phyloP scores from a whole-genome alignment of 2,329 filamentous ascomycete genomes.

The Aureobasidium sp. region DNA sequence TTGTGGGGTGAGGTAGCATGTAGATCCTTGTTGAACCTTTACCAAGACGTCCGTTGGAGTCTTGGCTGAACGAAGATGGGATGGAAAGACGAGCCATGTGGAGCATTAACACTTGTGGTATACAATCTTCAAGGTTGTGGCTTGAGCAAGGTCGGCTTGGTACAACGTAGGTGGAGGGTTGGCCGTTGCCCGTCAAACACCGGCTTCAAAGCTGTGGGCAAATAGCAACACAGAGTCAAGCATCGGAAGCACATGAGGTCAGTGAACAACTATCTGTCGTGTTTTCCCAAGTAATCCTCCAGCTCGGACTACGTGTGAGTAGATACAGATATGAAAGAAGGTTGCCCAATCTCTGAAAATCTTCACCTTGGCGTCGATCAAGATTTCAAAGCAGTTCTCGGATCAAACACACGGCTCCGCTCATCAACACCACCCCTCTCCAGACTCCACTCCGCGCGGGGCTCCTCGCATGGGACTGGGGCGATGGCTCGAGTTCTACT shows the following conservation, averaged over 20 bases:
- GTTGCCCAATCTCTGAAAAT: neutral
- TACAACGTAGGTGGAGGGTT: neutral
- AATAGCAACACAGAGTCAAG: no score
- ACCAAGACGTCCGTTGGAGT: neutral
- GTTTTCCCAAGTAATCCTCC: no score
- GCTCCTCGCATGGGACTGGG: neutral
- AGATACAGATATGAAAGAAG: neutral
- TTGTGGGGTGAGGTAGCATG: constrained; percentile 4
- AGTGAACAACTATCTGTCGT: neutral
- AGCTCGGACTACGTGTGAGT: neutral
- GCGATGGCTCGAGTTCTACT: neutral
- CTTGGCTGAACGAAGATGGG: neutral
- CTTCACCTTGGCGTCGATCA: neutral
- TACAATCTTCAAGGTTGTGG: neutral
- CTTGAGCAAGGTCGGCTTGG: neutral
- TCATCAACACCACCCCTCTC: neutral
- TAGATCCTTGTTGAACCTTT: neutral
- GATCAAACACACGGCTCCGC: neutral
- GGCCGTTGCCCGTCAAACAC: neutral
- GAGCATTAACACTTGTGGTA: neutral
- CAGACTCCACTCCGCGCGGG: neutral
- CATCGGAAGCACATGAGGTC: no score
- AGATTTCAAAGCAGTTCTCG: neutral
- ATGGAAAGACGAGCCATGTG: neutral
- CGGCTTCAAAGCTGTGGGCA: neutral